Conservation (phyloP, 257 asterid species). For the Gynochthodes officinalis region DNA sequence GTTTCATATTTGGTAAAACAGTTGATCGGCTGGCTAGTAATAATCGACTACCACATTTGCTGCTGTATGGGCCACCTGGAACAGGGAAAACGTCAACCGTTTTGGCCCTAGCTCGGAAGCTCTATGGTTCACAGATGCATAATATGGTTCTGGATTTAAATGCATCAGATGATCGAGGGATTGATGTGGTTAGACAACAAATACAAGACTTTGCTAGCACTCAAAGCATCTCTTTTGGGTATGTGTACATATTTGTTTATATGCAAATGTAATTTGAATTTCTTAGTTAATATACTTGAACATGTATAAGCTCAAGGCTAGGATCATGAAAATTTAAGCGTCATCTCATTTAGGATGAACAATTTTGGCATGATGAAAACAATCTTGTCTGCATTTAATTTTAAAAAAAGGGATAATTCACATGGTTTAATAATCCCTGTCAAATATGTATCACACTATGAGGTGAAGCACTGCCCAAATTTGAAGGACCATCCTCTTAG, state of each 20-base stretch:
- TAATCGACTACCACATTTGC: slow-evolving; percentile 84
- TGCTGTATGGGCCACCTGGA: slow-evolving; percentile 97
- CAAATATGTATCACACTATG: not conserved
- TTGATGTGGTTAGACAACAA: slow-evolving; percentile 94
- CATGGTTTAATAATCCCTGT: not conserved
- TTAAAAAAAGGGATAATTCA: not conserved
- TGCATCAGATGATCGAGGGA: slow-evolving; percentile 98
- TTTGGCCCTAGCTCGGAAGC: slow-evolving; percentile 87
- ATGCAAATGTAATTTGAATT: not conserved
- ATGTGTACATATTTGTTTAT: slow-evolving; percentile 6
- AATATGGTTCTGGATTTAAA: slow-evolving; percentile 95
- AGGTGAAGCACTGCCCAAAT: not conserved
- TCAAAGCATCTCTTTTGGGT: slow-evolving; percentile 95
- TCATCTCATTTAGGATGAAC: not conserved
- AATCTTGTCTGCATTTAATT: not conserved
- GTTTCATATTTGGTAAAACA: slow-evolving; percentile 31
- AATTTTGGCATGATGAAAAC: not conserved
- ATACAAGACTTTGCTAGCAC: slow-evolving; percentile 99
- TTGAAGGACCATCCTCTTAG: not conserved
- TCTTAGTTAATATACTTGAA: too few relatives aligned
- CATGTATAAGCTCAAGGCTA: not conserved
- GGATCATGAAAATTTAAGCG: not conserved
- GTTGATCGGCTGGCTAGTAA: slow-evolving; percentile 93
- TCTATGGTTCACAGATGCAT: slow-evolving; percentile 74
- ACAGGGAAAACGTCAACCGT: slow-evolving; percentile 97